phyloP scores from a whole-genome alignment of 2,329 filamentous ascomycete species.

The Fusarium miscanthi region DNA sequence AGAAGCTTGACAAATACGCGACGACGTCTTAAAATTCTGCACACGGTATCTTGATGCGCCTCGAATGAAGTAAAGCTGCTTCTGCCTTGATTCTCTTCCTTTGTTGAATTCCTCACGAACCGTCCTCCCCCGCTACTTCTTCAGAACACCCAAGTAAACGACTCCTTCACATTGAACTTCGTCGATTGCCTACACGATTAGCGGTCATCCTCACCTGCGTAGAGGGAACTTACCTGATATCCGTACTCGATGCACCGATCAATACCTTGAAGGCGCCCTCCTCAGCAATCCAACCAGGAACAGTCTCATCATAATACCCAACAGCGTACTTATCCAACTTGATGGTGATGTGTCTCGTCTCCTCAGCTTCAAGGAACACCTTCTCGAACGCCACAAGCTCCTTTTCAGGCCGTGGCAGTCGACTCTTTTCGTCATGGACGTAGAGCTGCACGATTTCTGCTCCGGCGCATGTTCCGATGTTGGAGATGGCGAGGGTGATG shows the following conservation, averaged over 20 bases:
- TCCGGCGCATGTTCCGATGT: conserved; percentile 67
- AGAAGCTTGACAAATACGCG: not conserved
- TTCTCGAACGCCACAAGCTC: conserved; percentile 78
- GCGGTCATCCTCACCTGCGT: not conserved
- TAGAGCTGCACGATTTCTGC: conserved; percentile 76
- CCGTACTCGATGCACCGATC: conserved; percentile 69
- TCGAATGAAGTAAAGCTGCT: not conserved
- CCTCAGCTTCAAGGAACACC: conserved; percentile 66
- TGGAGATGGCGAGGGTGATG: conserved; percentile 61
- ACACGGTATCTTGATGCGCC: not conserved
- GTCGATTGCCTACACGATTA: conserved; percentile 55
- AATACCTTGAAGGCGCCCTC: conserved; percentile 70
- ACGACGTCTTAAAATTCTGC: not conserved
- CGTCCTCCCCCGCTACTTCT: fast-evolving
- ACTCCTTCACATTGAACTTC: conserved; percentile 70
- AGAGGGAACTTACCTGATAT: conserved; percentile 66
- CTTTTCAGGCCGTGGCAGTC: conserved; percentile 74
- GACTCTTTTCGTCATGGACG: conserved; percentile 70
- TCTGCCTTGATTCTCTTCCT: not conserved
- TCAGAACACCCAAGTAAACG: conserved; percentile 74
- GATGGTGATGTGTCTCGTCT: conserved; percentile 62
- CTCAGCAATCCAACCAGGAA: conserved; percentile 73
- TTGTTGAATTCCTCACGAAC: not conserved
- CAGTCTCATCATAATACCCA: conserved; percentile 71
- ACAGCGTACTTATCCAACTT: conserved; percentile 62